phyloP scores from a whole-genome alignment of 345 rosid genomes.

The Syzygium aqueum region DNA sequence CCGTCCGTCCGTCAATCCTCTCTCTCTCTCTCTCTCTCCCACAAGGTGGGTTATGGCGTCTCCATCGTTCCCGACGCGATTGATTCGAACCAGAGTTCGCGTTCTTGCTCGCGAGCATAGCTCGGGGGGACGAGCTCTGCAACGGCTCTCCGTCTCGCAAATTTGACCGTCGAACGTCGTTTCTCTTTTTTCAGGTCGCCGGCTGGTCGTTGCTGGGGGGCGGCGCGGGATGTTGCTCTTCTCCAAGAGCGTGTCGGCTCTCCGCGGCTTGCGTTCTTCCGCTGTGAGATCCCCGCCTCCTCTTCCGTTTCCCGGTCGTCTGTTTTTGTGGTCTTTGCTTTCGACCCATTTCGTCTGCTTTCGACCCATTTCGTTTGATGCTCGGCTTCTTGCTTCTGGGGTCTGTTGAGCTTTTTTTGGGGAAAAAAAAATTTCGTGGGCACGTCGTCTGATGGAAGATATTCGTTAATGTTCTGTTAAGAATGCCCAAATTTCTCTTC shows the following conservation, averaged over 20 bases:
- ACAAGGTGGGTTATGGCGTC: not conserved
- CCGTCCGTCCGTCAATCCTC: not conserved
- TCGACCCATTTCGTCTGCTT: not conserved
- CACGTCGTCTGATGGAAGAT: not conserved
- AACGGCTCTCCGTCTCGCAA: not conserved
- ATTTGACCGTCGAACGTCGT: not conserved
- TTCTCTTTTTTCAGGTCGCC: not conserved
- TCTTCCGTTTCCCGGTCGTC: not conserved
- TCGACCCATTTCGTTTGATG: not conserved
- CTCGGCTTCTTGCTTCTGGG: not conserved
- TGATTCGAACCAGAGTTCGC: not conserved
- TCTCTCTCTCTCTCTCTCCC: not conserved
- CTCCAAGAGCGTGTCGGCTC: constrained; percentile 4
- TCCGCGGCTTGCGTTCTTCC: not conserved
- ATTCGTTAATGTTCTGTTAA: not conserved
- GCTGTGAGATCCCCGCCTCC: not conserved
- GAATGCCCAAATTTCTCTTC: not conserved
- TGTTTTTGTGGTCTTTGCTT: not conserved
- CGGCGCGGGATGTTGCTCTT: not conserved
- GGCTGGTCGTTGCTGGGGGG: not conserved
- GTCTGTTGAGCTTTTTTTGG: not conserved
- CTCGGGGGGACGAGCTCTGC: not conserved
- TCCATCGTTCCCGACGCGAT: not conserved
- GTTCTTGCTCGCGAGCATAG: not conserved
- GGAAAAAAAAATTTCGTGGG: not conserved